Evolutionary conservation across 257 asterid species (phyloP).

Genomic region (Cinchona pubescens): DNA sequence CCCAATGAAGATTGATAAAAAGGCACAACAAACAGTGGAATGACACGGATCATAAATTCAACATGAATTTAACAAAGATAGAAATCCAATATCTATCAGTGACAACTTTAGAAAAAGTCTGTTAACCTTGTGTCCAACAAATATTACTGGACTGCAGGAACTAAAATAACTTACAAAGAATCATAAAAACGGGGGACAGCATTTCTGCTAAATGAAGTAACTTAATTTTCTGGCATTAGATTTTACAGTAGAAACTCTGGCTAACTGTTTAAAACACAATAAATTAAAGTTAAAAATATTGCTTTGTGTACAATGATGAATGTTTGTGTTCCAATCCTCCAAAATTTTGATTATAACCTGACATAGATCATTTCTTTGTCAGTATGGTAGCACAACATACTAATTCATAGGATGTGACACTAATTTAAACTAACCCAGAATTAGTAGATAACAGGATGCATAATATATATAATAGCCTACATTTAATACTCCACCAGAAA

Average conservation of each 20-base stretch:
- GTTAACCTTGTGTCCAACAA: not conserved
- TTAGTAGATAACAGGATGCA: not conserved
- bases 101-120: not conserved
- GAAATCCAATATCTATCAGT: not conserved
- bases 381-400: not conserved
- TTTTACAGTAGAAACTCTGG: not conserved
- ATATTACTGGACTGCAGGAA: not conserved
- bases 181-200: not conserved
- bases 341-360: not conserved
- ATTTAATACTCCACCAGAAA: slow-evolving; percentile 80
- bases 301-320: not conserved
- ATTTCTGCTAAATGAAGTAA: not conserved
- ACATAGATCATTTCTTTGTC: not conserved
- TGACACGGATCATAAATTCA: not conserved
- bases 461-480: slow-evolving; percentile 28
- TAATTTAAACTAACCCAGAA: not conserved
- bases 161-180: not conserved
- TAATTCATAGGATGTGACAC: not conserved
- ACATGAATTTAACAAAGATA: no score
- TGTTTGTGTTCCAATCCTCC: not conserved
- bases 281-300: not conserved
- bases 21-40: not conserved
- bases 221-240: not conserved
- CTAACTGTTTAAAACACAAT: not conserved
- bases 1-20: not conserved